These are phyloP conservation scores for Lolium multiflorum DNA, from an alignment of 176 grass and related monocot genomes.

Conservation along the genomic window DNA sequence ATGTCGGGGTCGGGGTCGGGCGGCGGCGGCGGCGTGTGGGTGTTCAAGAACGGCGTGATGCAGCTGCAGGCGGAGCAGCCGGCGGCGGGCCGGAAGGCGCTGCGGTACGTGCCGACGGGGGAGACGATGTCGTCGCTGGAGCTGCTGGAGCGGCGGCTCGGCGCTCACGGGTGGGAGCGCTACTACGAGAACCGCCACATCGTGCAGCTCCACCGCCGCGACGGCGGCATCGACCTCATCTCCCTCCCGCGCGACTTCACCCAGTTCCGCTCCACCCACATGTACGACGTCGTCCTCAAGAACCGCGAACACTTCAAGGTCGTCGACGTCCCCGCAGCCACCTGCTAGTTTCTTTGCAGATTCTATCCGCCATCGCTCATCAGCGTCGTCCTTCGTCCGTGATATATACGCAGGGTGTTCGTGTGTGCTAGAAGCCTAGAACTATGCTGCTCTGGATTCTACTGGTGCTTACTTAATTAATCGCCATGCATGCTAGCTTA, in stretches of 20 bases:
- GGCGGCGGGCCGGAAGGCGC: conserved; percentile 53
- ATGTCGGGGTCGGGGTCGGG: not conserved
- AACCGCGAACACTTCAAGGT: conserved; percentile 70
- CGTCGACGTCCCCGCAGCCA: conserved; percentile 45
- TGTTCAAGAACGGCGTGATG: conserved; percentile 80
- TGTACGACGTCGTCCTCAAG: conserved; percentile 29
- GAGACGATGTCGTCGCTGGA: conserved; percentile 67
- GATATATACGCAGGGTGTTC: too few relatives aligned
- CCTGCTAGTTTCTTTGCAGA: not conserved
- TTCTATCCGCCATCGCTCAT: not conserved
- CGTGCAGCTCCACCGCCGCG: conserved; percentile 82
- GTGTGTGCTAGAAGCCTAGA: too few relatives aligned
- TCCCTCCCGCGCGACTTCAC: conserved; percentile 76
- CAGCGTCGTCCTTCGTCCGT: not conserved
- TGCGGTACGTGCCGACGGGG: conserved; percentile 61
- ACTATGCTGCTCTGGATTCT: too few relatives aligned
- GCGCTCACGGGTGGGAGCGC: conserved; percentile 70
- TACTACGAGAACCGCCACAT: conserved; percentile 76
- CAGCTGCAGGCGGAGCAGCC: conserved; percentile 54
- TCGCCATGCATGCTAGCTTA: too few relatives aligned
- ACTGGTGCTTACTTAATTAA: too few relatives aligned
- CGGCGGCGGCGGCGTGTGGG: conserved; percentile 67
- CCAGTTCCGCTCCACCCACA: conserved; percentile 58
- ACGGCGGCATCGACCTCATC: conserved; percentile 73
- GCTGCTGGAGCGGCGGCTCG: conserved; percentile 68